phyloP scores from a whole-genome alignment of 768 basidiomycete species.

The Krasilnikovozyma curviuscula region DNA sequence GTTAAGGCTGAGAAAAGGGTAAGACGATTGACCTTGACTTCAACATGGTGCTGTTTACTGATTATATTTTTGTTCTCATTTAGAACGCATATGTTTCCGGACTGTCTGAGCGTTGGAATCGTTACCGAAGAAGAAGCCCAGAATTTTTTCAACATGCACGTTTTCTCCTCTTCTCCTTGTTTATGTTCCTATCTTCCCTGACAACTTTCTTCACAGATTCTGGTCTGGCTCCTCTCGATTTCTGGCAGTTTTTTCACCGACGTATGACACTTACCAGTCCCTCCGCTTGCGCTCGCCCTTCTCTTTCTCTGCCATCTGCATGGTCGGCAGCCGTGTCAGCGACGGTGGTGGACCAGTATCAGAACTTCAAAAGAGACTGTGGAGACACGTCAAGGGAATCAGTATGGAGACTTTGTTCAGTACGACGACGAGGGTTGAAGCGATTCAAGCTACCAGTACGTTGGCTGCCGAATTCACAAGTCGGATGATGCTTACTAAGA shows the following conservation, averaged over 20 bases:
- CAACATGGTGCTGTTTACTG: too few species aligned
- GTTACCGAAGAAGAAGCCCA: constrained; percentile 66
- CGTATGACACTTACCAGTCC: constrained; percentile 64
- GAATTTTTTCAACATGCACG: constrained; percentile 67
- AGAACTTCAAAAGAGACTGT: constrained; percentile 48
- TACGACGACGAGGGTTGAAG: constrained; percentile 65
- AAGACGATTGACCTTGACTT: too few species aligned
- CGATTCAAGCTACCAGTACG: constrained; percentile 84
- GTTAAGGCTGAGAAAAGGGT: too few species aligned
- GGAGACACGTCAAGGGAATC: constrained; percentile 69
- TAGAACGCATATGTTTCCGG: too few species aligned
- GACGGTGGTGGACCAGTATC: constrained; percentile 71
- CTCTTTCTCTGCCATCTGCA: constrained; percentile 77
- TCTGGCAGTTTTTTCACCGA: constrained; percentile 66
- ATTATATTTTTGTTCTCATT: too few species aligned
- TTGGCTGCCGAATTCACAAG: constrained; percentile 4
- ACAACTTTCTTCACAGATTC: constrained; percentile 37
- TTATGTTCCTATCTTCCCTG: constrained; percentile 1
- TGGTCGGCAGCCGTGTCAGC: constrained; percentile 75
- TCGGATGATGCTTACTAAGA: neutral
- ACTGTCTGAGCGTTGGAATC: too few species aligned
- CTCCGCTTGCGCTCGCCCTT: constrained; percentile 80
- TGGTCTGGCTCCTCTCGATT: constrained; percentile 85
- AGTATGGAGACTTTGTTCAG: constrained; percentile 41
- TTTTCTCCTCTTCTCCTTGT: constrained; percentile 8